Evolutionary conservation across 129 eudicot genomes (phyloP).

Genomic region (Rutidosis leptorrhynchoides): DNA sequence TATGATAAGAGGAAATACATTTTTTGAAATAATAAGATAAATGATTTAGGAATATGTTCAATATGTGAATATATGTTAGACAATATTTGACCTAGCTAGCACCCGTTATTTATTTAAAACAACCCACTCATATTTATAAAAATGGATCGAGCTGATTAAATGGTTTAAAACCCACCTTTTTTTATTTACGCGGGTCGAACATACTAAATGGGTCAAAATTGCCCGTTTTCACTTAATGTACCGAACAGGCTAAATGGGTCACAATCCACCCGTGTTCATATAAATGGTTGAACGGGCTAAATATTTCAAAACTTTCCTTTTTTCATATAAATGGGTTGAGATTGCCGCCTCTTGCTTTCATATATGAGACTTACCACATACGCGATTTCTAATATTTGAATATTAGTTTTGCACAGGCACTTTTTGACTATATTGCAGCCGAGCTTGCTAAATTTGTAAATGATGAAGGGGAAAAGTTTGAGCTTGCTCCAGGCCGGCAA

Average conservation of each 20-base stretch:
- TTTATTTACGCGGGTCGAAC: background rate
- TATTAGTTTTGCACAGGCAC: constrained; percentile 52
- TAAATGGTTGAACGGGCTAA: background rate
- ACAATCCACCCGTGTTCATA: too few relatives aligned
- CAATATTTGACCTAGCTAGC: background rate
- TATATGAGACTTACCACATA: too few relatives aligned
- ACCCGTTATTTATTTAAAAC: background rate
- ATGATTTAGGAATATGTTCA: too few relatives aligned
- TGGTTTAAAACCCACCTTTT: background rate
- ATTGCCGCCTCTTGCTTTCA: too few relatives aligned
- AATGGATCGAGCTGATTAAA: background rate
- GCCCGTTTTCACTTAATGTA: background rate
- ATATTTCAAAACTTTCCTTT: background rate
- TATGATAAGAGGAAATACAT: background rate
- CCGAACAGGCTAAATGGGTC: background rate
- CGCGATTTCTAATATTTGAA: constrained; percentile 18
- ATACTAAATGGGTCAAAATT: background rate
- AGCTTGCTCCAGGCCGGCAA: constrained; percentile 53
- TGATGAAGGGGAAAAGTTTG: constrained; percentile 61
- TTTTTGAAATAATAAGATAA: background rate
- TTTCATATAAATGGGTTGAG: background rate
- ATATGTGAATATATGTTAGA: background rate
- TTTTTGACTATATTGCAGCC: constrained; percentile 78
- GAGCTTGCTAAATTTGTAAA: constrained; percentile 70
- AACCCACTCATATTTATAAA: background rate